phyloP scores from a whole-genome alignment of 78 protist genomes.

The Paulinella micropora region DNA sequence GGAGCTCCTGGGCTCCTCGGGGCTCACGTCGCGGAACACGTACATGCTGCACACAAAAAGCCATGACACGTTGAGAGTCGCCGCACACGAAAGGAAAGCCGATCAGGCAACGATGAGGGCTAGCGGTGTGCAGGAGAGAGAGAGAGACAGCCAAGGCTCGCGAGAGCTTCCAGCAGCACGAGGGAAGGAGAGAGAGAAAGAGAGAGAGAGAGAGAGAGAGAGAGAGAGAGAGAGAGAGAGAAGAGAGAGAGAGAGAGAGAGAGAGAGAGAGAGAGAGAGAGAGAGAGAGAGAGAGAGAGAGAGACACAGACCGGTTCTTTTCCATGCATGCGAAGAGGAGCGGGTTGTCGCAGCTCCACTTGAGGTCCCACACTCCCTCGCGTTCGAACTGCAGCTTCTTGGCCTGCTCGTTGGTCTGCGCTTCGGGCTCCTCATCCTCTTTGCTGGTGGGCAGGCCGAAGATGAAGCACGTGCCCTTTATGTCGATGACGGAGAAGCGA shows the following conservation, averaged over 20 bases:
- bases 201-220: too few relatives aligned
- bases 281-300: too few relatives aligned
- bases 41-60: too few relatives aligned
- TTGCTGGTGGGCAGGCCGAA: conserved; percentile 4
- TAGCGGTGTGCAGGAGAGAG: too few relatives aligned
- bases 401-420: background rate
- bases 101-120: too few relatives aligned
- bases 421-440: background rate
- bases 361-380: conserved; percentile 43
- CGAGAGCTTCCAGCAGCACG: too few relatives aligned
- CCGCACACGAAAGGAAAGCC: too few relatives aligned
- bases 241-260: background rate
- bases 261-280: background rate
- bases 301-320: conserved; percentile 48
- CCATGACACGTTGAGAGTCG: too few relatives aligned
- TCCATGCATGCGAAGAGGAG: conserved; percentile 60
- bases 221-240: background rate
- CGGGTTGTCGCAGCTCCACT: conserved; percentile 57
- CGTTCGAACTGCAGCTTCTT: conserved; percentile 12
- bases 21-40: background rate
- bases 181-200: too few relatives aligned
- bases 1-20: background rate
- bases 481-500: conserved; percentile 38
- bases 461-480: conserved; percentile 28
- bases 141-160: too few relatives aligned